Percentiles rank a stretch among this genome's conserved stretches.
These are phyloP conservation scores for Chrysanthemum makinoi DNA, from an alignment of 129 eudicot species.

Conservation along the genomic window DNA sequence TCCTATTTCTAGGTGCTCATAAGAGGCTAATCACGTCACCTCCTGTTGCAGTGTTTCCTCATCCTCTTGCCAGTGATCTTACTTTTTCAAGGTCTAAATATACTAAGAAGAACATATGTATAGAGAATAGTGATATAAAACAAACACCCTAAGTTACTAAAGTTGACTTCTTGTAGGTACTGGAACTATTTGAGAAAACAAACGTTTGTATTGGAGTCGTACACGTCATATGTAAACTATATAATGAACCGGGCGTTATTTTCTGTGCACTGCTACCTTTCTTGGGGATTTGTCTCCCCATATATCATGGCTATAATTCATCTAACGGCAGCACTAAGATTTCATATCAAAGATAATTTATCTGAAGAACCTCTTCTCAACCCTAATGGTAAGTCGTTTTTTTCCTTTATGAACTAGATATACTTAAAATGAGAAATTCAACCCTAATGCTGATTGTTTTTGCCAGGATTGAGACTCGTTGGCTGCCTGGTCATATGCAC, in stretches of 20 bases:
- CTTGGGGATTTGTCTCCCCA: slow-evolving; percentile 95
- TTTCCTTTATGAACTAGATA: neutral
- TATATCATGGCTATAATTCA: slow-evolving; percentile 75
- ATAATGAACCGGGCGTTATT: slow-evolving; percentile 89
- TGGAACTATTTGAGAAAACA: slow-evolving; percentile 98
- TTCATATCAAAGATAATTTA: slow-evolving; percentile 37
- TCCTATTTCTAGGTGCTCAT: slow-evolving; percentile 62
- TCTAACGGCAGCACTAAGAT: slow-evolving; percentile 68
- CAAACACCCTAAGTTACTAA: slow-evolving; percentile 12
- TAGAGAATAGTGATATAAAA: neutral
- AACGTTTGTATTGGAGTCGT: slow-evolving; percentile 93
- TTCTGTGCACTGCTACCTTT: slow-evolving; percentile 72
- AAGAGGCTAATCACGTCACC: slow-evolving; percentile 92
- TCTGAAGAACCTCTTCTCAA: slow-evolving; percentile 43
- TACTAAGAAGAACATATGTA: neutral
- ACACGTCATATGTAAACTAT: slow-evolving; percentile 66
- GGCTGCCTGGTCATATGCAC: slow-evolving; percentile 60
- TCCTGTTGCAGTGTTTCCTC: slow-evolving; percentile 98
- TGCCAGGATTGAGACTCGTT: slow-evolving; percentile 56
- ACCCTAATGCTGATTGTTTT: slow-evolving; percentile 13
- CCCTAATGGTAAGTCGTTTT: slow-evolving; percentile 47
- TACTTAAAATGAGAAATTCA: too few relatives aligned
- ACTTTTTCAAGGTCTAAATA: slow-evolving; percentile 66
- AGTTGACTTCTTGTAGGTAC: slow-evolving; percentile 44
- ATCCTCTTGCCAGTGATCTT: slow-evolving; percentile 95